Percentiles rank a stretch among this genome's conserved stretches.
Evolutionary conservation across 1,284 basidiomycete genomes (phyloP).

Genomic region (Pascua sp.): DNA sequence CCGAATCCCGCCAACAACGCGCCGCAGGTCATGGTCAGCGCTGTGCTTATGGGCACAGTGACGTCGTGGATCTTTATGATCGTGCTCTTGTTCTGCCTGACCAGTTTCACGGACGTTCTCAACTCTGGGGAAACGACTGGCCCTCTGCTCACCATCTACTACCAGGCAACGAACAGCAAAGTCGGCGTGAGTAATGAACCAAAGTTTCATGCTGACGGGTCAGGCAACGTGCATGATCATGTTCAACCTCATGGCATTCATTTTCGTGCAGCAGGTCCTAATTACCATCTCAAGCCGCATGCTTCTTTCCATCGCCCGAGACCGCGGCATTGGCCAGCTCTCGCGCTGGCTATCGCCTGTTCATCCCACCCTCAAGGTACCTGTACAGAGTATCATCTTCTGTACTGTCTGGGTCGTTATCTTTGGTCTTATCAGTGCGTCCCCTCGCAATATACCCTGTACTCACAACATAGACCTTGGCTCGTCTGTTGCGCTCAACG

Average conservation of each 20-base stretch:
- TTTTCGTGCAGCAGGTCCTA: slow-evolving; percentile 18
- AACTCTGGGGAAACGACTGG: slow-evolving; percentile 37
- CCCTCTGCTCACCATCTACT: slow-evolving; percentile 10
- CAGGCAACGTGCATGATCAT: slow-evolving; percentile 22
- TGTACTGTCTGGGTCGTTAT: slow-evolving; percentile 48
- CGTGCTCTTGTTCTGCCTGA: slow-evolving; percentile 28
- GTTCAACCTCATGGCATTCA: slow-evolving; percentile 25
- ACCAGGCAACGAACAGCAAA: slow-evolving; percentile 18
- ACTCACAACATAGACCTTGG: slow-evolving; percentile 45
- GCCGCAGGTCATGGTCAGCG: slow-evolving; percentile 33
- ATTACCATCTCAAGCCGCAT: slow-evolving; percentile 26
- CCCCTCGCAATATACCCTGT: neutral
- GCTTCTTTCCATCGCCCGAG: slow-evolving; percentile 11
- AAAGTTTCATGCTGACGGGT: neutral
- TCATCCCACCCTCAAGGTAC: slow-evolving; percentile 22
- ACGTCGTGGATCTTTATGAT: slow-evolving; percentile 35
- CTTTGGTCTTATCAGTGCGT: slow-evolving; percentile 54
- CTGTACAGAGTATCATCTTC: slow-evolving; percentile 24
- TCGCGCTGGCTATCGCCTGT: slow-evolving; percentile 7
- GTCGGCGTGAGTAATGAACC: slow-evolving; percentile 1
- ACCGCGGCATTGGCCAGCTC: slow-evolving; percentile 6
- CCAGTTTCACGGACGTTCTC: neutral
- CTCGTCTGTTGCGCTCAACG: slow-evolving; percentile 54
- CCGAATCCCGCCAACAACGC: slow-evolving; percentile 32
- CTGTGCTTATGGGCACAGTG: slow-evolving; percentile 21